phyloP scores from a whole-genome alignment of 352 stramenopile genomes.

The Globisporangium yorkense region DNA sequence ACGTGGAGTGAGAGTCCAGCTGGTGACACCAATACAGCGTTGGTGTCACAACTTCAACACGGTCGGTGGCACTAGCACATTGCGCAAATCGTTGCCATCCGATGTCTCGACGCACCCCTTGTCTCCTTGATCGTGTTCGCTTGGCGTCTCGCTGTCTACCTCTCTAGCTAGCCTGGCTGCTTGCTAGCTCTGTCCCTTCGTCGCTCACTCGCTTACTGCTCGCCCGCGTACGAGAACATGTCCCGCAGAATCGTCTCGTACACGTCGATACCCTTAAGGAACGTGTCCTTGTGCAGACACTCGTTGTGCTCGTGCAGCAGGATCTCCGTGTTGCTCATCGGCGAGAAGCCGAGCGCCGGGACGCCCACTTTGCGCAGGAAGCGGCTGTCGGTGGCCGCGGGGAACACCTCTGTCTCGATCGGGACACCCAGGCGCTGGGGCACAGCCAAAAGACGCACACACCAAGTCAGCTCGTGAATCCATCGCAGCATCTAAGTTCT shows the following conservation, averaged over 20 bases:
- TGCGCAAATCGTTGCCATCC: too few relatives aligned
- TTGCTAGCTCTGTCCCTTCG: too few relatives aligned
- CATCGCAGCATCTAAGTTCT: background rate
- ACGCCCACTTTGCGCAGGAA: slow-evolving; percentile 90
- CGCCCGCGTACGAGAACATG: slow-evolving; percentile 16
- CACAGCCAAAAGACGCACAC: background rate
- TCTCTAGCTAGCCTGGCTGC: too few relatives aligned
- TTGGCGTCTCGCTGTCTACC: too few relatives aligned
- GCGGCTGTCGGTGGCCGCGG: slow-evolving; percentile 89
- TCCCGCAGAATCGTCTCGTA: slow-evolving; percentile 48
- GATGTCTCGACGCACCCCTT: too few relatives aligned
- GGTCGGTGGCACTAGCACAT: too few relatives aligned
- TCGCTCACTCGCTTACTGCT: background rate
- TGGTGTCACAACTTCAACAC: too few relatives aligned
- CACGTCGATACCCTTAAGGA: slow-evolving; percentile 88
- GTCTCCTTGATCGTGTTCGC: too few relatives aligned
- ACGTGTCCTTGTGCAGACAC: slow-evolving; percentile 88
- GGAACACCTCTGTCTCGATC: slow-evolving; percentile 88
- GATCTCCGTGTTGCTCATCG: slow-evolving; percentile 92
- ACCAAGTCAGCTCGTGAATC: background rate
- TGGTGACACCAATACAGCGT: too few relatives aligned
- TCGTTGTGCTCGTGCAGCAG: slow-evolving; percentile 96
- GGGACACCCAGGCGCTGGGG: slow-evolving; percentile 36
- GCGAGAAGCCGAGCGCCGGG: slow-evolving; percentile 90
- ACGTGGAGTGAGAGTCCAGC: too few relatives aligned